Evolutionary conservation across 208 protist species (phyloP).

Genomic region (Acanthamoeba castellanii): DNA sequence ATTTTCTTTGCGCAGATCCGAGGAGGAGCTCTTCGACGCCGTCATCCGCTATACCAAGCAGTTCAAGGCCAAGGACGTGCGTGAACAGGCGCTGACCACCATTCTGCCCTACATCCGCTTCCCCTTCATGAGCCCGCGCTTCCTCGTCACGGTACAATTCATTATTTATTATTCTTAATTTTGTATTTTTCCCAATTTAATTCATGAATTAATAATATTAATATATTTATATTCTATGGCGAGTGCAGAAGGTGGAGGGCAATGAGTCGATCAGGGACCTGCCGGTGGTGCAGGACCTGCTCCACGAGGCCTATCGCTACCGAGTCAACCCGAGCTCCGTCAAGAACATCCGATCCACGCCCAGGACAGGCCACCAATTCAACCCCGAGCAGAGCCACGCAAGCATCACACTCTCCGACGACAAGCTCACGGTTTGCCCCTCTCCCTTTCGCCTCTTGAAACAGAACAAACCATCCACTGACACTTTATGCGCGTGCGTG

Average conservation of each 20-base stretch:
- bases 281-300: constrained; percentile 27
- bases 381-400: background rate
- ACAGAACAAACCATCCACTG: background rate
- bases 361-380: background rate
- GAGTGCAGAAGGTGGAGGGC: constrained; percentile 15
- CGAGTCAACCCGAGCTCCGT: constrained; percentile 18
- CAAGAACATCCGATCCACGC: constrained; percentile 36
- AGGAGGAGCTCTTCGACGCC: constrained; percentile 55
- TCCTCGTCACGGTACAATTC: background rate
- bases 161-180: background rate
- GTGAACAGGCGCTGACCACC: constrained; percentile 26
- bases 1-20: constrained; percentile 5
- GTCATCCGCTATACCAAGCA: constrained; percentile 40
- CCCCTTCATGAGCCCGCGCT: constrained; percentile 40
- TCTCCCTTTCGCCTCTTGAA: background rate
- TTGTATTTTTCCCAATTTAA: background rate
- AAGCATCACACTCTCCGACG: background rate
- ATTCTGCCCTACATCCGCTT: constrained; percentile 53
- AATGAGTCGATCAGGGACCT: constrained; percentile 21
- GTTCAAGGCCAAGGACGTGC: constrained; percentile 28
- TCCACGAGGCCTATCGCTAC: constrained; percentile 41
- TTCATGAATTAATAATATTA: background rate
- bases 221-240: background rate
- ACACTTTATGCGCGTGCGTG: background rate
- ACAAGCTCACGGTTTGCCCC: constrained; percentile 3